Evolutionary conservation across 495 filamentous ascomycete genomes (phyloP), one percentile per base, ranked within the genome.

Genomic region (Lasiosphaeria hispida): DNA sequence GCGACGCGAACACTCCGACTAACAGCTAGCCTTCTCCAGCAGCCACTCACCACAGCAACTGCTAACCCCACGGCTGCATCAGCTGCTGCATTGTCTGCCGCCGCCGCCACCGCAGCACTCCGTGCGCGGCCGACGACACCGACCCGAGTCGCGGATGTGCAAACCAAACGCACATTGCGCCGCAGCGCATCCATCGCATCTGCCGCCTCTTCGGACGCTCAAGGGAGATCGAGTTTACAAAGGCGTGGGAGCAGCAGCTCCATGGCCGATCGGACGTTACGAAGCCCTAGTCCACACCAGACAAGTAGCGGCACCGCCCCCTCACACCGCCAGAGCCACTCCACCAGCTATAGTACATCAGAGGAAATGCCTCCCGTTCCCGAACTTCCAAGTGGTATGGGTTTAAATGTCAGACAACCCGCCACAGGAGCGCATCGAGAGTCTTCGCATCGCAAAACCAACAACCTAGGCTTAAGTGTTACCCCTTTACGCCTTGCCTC

Each of bases 201-300:
- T 44, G 85, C 82, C 57, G 60, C 71, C 10, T 61, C 66, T 14
- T 74, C 73, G 53, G 71, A 76, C 30, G 62, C 62, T 48, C 72
- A 74, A 42, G 69, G 70, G 68, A 72, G 70, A 52, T 63, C 69
- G 51, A 73, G 70, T 9, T 75, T 93, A 37, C 80, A 83, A 53
- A 78, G 92, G 44, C 77, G 79, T 30, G 81, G 74, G 30, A 96
- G 92, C 70, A 83, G 79, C 43, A 82, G 85, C 11, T 96, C 90
- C 33, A 96, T 96, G 91, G 86, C 82, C 40, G 87, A 91, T 60
- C 81, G 92, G 39, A 90, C 90, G 1, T 96, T 96, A 71, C 83
- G 92, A 57, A 74, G 57, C 77, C 87, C 61, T 71, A 85, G 54
- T 82, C 91, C 58, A 77, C 90, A 59, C 76, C 74, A 72, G 72